These are phyloP conservation scores for Pseudonitzschia pungens DNA, from an alignment of 108 stramenopile genomes.

Conservation along the genomic window DNA sequence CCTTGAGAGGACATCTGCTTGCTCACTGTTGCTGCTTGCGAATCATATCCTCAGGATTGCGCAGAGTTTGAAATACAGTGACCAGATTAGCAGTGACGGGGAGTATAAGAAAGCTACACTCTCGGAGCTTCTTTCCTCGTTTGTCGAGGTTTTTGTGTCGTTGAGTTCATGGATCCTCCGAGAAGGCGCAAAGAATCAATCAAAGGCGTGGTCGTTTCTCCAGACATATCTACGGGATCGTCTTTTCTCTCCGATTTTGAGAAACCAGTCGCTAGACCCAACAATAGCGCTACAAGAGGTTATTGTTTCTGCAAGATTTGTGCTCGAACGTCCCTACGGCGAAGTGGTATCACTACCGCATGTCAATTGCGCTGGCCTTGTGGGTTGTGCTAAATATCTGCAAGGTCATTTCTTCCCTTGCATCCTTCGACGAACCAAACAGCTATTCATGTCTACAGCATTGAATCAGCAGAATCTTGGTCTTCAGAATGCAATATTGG, in stretches of 20 bases:
- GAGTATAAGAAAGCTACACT: constrained; percentile 15
- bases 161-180: constrained; percentile 20
- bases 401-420: not conserved
- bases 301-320: constrained; percentile 5
- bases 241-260: constrained; percentile 28
- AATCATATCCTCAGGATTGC: constrained; percentile 21
- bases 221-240: constrained; percentile 20
- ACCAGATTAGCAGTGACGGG: constrained; percentile 20
- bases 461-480: constrained; percentile 8
- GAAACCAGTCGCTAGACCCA: constrained; percentile 15
- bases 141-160: constrained; percentile 29
- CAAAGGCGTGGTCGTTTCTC: constrained; percentile 19
- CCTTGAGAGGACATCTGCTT: constrained; percentile 18
- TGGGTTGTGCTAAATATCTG: constrained; percentile 23
- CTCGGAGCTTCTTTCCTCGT: constrained; percentile 20
- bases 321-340: constrained; percentile 6
- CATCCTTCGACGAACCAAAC: constrained; percentile 19
- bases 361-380: constrained; percentile 2
- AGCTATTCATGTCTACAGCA: not conserved
- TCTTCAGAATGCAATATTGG: constrained; percentile 24
- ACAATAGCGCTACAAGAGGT: constrained; percentile 23
- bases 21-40: constrained; percentile 8
- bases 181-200: constrained; percentile 13
- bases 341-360: not conserved
- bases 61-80: constrained; percentile 34